phyloP scores from a whole-genome alignment of 2,329 filamentous ascomycete genomes.

The Mariannaea sp. region DNA sequence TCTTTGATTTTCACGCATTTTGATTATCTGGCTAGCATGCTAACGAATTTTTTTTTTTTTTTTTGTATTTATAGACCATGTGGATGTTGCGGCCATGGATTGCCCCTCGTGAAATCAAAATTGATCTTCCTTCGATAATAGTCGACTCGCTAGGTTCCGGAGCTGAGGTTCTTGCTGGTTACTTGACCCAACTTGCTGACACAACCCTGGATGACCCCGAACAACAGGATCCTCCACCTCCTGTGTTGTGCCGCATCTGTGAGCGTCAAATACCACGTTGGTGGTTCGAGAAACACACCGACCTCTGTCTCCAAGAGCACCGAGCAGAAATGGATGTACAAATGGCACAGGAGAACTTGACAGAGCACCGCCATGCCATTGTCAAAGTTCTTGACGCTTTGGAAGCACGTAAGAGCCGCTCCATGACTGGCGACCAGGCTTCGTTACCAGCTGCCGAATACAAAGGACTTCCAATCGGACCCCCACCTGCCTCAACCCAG shows the following conservation, averaged over 20 bases:
- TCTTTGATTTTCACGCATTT: neutral
- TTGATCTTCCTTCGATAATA: conserved; percentile 86
- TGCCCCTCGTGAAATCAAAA: conserved; percentile 88
- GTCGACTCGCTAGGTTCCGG: conserved; percentile 94
- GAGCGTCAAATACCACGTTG: conserved; percentile 96
- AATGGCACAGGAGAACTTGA: conserved; percentile 88
- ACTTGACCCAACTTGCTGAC: conserved; percentile 88
- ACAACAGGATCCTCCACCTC: conserved; percentile 80
- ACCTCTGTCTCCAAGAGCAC: conserved; percentile 93
- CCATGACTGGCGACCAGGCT: conserved; percentile 59
- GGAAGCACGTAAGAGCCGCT: conserved; percentile 75
- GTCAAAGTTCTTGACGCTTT: conserved; percentile 93
- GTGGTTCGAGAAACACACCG: conserved; percentile 99
- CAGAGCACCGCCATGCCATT: conserved; percentile 91
- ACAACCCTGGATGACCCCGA: conserved; percentile 75
- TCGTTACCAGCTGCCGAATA: conserved; percentile 72
- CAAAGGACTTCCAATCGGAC: conserved; percentile 84
- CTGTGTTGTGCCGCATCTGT: conserved; percentile 93
- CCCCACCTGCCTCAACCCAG: conserved; percentile 67
- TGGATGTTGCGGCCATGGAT: conserved; percentile 98
- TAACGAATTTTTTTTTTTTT: conserved; percentile 38
- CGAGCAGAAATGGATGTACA: conserved; percentile 97
- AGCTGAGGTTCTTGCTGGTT: conserved; percentile 91
- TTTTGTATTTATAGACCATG: conserved; percentile 93
- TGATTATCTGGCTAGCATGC: conserved; percentile 29